Percentiles rank a stretch among this genome's conserved stretches.
Evolutionary conservation across 805 yeast genomes (phyloP).

Genomic region (Ogataea methylovora): DNA sequence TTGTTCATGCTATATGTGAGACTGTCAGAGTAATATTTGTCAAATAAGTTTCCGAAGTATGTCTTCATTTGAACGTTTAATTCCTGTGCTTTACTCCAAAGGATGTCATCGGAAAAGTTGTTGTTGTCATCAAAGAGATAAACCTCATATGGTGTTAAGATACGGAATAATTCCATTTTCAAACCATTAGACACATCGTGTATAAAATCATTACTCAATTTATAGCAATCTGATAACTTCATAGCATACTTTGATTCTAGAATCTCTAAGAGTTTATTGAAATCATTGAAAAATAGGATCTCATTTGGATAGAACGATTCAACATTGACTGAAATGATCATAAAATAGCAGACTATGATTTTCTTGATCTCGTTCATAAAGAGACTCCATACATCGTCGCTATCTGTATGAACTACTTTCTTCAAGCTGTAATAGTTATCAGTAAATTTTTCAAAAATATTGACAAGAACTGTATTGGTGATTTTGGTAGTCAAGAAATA

Average conservation of each 20-base stretch:
- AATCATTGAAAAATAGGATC: slow-evolving; percentile 26
- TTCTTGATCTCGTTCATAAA: slow-evolving; percentile 21
- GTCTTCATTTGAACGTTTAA: slow-evolving; percentile 7
- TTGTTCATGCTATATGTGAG: slow-evolving; percentile 11
- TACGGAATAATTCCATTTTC: slow-evolving; percentile 2
- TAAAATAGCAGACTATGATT: slow-evolving; percentile 16
- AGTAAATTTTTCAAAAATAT: slow-evolving; percentile 12
- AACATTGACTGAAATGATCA: slow-evolving; percentile 14
- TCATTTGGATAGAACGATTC: slow-evolving; percentile 13
- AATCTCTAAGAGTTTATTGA: slow-evolving; percentile 15
- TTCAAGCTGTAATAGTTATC: slow-evolving; percentile 11
- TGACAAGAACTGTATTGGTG: slow-evolving; percentile 7
- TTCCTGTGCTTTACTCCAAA: slow-evolving; percentile 4
- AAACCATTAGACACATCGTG: slow-evolving; percentile 4
- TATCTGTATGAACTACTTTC: slow-evolving; percentile 5
- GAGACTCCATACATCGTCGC: slow-evolving; percentile 12
- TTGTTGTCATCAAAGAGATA: slow-evolving; percentile 13
- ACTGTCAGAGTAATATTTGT: slow-evolving; percentile 6
- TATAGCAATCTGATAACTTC: slow-evolving; percentile 14
- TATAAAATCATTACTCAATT: slow-evolving; percentile 14
- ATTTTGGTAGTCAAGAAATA: slow-evolving; percentile 14
- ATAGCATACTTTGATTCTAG: slow-evolving; percentile 8
- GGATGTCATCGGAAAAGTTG: slow-evolving; percentile 6
- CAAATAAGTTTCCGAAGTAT: slow-evolving; percentile 8
- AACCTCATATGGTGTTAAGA: slow-evolving; percentile 11